A percentile compares a stretch with the other conserved stretches of the same genome.
Conservation (phyloP, 176 grass and related monocot species). For the Oryza meridionalis region DNA sequence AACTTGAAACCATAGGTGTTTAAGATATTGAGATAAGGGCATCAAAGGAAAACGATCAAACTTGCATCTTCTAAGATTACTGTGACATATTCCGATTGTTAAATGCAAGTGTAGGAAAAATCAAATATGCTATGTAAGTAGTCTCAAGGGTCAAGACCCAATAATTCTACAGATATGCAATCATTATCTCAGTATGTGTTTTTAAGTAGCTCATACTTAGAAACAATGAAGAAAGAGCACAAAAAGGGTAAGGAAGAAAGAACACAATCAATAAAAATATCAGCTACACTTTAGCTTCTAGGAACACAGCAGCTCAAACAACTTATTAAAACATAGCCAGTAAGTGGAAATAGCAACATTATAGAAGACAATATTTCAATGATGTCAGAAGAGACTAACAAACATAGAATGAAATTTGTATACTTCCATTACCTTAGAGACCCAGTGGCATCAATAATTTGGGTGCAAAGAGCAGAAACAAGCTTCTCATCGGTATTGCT, state of each 20-base stretch:
- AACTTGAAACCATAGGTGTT: conserved; percentile 29
- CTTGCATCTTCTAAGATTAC: conserved; percentile 1
- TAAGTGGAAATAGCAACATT: conserved; percentile 26
- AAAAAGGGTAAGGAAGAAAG: conserved; percentile 10
- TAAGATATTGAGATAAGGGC: neutral
- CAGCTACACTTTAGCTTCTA: neutral
- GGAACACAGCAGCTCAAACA: neutral
- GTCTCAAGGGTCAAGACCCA: neutral
- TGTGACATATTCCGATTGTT: neutral
- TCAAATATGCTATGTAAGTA: conserved; percentile 15
- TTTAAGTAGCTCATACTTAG: conserved; percentile 17
- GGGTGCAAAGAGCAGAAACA: conserved; percentile 75
- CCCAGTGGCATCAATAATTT: conserved; percentile 33
- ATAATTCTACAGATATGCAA: neutral
- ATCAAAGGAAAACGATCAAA: conserved; percentile 22
- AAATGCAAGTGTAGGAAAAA: conserved; percentile 27
- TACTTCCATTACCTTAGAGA: conserved; percentile 59
- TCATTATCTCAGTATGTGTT: conserved; percentile 25
- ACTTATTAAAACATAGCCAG: conserved; percentile 32
- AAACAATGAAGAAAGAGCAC: neutral
- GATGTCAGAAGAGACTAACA: conserved; percentile 33
- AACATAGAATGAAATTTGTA: conserved; percentile 24
- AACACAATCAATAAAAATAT: conserved; percentile 2
- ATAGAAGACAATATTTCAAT: conserved; percentile 25
- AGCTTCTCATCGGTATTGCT: conserved; percentile 96